Evolutionary conservation across 805 yeast species (phyloP).

Genomic region (Cyberlindnera sargentensis): DNA sequence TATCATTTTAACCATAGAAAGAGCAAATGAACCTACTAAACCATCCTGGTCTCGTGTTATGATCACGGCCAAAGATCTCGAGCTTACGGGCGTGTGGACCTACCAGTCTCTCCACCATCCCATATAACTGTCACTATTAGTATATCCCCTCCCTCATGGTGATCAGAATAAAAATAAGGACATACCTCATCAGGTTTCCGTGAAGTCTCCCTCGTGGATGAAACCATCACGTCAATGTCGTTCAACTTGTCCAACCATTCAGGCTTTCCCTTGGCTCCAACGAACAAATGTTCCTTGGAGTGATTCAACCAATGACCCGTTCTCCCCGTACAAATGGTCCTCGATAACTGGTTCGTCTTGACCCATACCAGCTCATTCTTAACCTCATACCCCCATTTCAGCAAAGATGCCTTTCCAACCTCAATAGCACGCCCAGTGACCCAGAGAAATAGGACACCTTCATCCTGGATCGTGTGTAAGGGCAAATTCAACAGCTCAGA

Average conservation of each 20-base stretch:
- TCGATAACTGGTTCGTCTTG: constrained; percentile 77
- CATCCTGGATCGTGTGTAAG: constrained; percentile 65
- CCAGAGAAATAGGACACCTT: constrained; percentile 83
- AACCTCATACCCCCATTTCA: constrained; percentile 76
- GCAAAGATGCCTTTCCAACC: constrained; percentile 69
- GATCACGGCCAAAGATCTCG: constrained; percentile 85
- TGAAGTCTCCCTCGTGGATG: constrained; percentile 81
- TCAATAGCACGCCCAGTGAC: constrained; percentile 94
- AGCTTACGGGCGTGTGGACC: constrained; percentile 73
- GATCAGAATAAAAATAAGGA: background rate
- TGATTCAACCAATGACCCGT: constrained; percentile 98
- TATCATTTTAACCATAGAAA: background rate
- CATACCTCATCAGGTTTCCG: constrained; percentile 79
- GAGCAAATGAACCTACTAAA: constrained; percentile 29
- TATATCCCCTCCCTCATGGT: constrained; percentile 10
- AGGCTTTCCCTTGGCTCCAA: constrained; percentile 80
- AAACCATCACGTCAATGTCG: constrained; percentile 73
- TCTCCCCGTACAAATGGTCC: constrained; percentile 91
- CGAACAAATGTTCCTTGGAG: constrained; percentile 82
- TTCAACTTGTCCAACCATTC: constrained; percentile 58
- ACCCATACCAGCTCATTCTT: constrained; percentile 86
- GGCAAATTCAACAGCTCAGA: constrained; percentile 63
- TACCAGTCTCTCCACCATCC: constrained; percentile 75
- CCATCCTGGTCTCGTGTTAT: constrained; percentile 88
- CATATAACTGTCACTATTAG: constrained; percentile 44